Base-by-base conservation (phyloP, 2,329 filamentous ascomycete genomes). In the Waltergamsia citrina region DNA sequence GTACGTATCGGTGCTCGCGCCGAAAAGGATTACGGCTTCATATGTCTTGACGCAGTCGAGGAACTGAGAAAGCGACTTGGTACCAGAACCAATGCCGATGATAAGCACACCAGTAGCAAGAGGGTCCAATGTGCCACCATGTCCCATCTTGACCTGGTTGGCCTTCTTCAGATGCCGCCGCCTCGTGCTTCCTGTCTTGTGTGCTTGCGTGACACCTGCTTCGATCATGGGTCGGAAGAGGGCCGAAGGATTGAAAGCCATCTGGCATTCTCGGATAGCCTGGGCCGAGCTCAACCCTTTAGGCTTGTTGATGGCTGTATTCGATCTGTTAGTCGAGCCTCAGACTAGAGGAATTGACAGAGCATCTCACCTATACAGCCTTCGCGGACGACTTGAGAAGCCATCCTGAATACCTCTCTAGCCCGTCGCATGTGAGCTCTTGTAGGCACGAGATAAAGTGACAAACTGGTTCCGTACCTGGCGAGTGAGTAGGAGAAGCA, bases 91-190 rank as follows among this genome's bases (percentile, higher is more conserved):
- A 34, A 95, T 70, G 36, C 90, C 92, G 6, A 92, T 69, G 42
- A 96, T 87, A 32, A 98, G 71, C 17, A 98, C 85, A 29, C 92
- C 92, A 2, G 88, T 94, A 7, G 92, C 92, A 48, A 95, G 71
- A 18, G 92, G 92, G 52, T 98, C 92, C 14, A 98, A 72, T 2
- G 92, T 98, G 28, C 92, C 92, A 40, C 92, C 92, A 61, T 98
- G 92, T 22, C 92, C 92, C 50, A 96, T 84, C 66, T 96, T 98
- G 46, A 96, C 81, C 41, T 85, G 75, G 5, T 80, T 54, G 2
- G 71, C 65, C 45, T 70, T 70, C 54, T 75, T 73, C 41, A 69
- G 67, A 30, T 60, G 61, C 42, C 63, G 62, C 40, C 77, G 71
- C 39, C 79, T 72, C 45, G 70, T 67, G 44, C 70, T 69, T 52